Percentiles rank a stretch among this genome's conserved stretches.
Conservation (phyloP, 2,329 filamentous ascomycete genomes). For the Arthroderma uncinatum region DNA sequence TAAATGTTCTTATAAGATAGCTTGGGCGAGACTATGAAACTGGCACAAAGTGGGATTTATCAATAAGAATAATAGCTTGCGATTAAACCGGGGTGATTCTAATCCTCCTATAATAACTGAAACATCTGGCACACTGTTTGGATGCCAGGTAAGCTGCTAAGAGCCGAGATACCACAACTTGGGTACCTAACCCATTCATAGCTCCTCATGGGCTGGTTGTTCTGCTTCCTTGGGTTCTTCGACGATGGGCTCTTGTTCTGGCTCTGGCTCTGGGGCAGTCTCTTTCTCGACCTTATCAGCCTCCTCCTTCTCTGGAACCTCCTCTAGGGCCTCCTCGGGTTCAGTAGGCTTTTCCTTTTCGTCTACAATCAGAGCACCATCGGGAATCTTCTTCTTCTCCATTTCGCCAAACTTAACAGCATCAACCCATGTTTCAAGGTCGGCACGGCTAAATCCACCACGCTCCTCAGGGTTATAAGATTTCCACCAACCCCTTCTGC, state of each 20-base stretch:
- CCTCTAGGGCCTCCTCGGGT: conserved; percentile 22
- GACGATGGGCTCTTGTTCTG: neutral
- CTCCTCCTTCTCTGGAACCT: conserved; percentile 35
- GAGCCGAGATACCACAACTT: neutral
- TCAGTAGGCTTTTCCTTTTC: conserved; percentile 20
- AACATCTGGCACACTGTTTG: neutral
- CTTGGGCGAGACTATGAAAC: too few species aligned
- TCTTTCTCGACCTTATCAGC: conserved; percentile 47
- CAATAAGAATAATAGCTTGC: neutral
- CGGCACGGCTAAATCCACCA: conserved; percentile 43
- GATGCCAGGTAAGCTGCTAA: neutral
- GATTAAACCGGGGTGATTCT: neutral
- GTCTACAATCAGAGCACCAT: conserved; percentile 43
- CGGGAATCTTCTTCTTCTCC: conserved; percentile 62
- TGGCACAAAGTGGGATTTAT: neutral
- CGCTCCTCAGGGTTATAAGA: conserved; percentile 48
- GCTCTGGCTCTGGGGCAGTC: neutral
- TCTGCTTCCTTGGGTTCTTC: neutral
- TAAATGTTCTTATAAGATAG: neutral
- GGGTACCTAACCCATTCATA: conserved; percentile 10
- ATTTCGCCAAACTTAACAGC: conserved; percentile 83
- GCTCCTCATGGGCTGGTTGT: conserved; percentile 36
- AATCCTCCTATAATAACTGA: neutral
- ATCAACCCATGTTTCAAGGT: conserved; percentile 79
- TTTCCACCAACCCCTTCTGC: conserved; percentile 76